Evolutionary conservation across 2,329 filamentous ascomycete species (phyloP).

Genomic region (Paraphoma chrysanthemicola): DNA sequence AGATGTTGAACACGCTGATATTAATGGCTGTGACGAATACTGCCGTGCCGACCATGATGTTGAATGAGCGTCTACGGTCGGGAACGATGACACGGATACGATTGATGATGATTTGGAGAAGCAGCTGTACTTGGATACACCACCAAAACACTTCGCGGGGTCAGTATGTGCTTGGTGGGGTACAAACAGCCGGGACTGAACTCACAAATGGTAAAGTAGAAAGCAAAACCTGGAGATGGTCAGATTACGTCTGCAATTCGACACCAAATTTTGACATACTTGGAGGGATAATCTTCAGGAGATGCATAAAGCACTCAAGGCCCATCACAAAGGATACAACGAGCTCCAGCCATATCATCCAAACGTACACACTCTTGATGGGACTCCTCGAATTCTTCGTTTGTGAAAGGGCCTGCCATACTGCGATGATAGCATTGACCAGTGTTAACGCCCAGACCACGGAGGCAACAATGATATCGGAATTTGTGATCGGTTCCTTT

Average conservation of each 20-base stretch:
- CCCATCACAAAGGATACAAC: constrained; percentile 53
- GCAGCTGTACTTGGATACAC: constrained; percentile 48
- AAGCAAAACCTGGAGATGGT: constrained; percentile 36
- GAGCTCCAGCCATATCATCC: constrained; percentile 59
- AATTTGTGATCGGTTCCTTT: constrained; percentile 34
- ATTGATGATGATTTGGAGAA: constrained; percentile 53
- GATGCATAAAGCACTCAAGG: constrained; percentile 47
- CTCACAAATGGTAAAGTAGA: constrained; percentile 42
- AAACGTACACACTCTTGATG: constrained; percentile 52
- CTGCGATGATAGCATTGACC: constrained; percentile 31
- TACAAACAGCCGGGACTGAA: neutral
- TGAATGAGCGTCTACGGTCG: constrained; percentile 35
- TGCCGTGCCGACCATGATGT: constrained; percentile 48
- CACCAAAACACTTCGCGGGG: constrained; percentile 44
- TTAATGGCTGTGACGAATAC: constrained; percentile 47
- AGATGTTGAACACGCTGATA: constrained; percentile 49
- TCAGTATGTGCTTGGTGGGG: neutral
- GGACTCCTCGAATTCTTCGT: constrained; percentile 35
- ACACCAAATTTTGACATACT: constrained; percentile 27
- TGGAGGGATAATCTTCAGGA: constrained; percentile 41
- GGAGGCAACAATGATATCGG: constrained; percentile 42
- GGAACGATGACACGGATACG: constrained; percentile 47
- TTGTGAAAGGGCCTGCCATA: constrained; percentile 43
- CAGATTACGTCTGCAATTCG: neutral
- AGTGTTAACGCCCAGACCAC: constrained; percentile 39